Base-by-base conservation (phyloP, 805 yeast genomes). In the Blastobotrys muscicola region DNA sequence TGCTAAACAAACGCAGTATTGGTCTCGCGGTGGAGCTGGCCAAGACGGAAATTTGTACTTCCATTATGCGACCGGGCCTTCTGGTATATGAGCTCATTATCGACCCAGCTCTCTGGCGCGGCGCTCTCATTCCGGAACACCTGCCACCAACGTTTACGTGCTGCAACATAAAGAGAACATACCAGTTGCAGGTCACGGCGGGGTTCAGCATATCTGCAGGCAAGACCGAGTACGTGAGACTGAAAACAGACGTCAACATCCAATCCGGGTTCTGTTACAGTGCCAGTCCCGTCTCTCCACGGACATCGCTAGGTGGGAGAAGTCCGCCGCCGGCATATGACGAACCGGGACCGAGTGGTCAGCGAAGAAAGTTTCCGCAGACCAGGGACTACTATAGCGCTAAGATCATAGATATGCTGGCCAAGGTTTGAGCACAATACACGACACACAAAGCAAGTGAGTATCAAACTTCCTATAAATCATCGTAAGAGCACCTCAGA, bases 141-240 rank as follows among this genome's bases (percentile, higher is more conserved):
- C 59, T 74, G 3, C 62, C 78, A 2, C 83, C 85, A 1, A 59
- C 73, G 13, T 80, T 81, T 56, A 58, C 55, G 23, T 70, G 78
- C 3, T 78, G 84, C 52, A 78, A 77, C 52, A 67, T 80, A 14
- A 54, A 63, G 8, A 64, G 82, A 33, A 50, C 46, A n/a, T 75
- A 76, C 52, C 48, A 52, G 4, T 42, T 75, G 35, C 56, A 52
- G 33, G 52, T 72, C 8, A 49, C 51, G 1, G 65, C 59, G 3
- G 68, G 67, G 2, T 50, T 69, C 30, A 11, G 23, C 14, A 34
- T 45, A 20, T 33, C 23, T 9, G 45, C 44, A 14, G 13, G 23
- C 5, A 13, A 42, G 9, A 31, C 36, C 5, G 51, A 51, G 33
- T 45, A 46, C 36, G 57, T 46, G 10, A 37, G 45, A 12, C 35